phyloP scores from a whole-genome alignment of 2,329 filamentous ascomycete species.

The Fusarium sp. region DNA sequence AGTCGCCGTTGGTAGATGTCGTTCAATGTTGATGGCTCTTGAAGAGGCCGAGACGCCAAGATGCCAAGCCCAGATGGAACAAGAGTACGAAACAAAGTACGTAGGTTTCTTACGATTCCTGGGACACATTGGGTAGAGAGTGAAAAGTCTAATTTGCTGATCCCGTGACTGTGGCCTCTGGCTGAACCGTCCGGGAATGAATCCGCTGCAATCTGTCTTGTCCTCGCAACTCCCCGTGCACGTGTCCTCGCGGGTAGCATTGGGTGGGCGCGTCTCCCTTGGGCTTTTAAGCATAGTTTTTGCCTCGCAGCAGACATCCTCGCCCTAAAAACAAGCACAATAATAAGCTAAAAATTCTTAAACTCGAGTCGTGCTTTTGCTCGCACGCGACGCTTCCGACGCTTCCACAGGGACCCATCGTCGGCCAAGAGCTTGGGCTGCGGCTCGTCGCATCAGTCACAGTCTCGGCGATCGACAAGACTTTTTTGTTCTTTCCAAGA shows the following conservation, averaged over 20 bases:
- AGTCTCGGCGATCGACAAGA: conserved; percentile 24
- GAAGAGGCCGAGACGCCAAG: background rate
- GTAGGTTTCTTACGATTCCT: conserved; percentile 2
- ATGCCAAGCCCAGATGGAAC: conserved; percentile 10
- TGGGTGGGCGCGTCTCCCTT: background rate
- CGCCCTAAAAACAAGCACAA: conserved; percentile 1
- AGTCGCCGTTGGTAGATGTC: too few relatives aligned
- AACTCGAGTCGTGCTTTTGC: background rate
- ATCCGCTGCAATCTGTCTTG: too few relatives aligned
- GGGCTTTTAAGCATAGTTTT: conserved; percentile 17
- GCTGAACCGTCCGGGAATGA: too few relatives aligned
- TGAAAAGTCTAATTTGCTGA: too few relatives aligned
- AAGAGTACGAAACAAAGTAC: conserved; percentile 5
- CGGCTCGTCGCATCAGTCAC: conserved; percentile 9
- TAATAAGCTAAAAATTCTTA: background rate
- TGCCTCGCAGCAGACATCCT: background rate
- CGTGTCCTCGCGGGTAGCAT: background rate
- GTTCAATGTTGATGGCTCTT: background rate
- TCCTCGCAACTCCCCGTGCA: background rate
- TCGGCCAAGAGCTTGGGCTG: background rate
- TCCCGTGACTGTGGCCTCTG: too few relatives aligned
- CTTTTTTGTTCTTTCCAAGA: conserved; percentile 13
- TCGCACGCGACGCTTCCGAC: conserved; percentile 3
- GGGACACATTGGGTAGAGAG: too few relatives aligned
- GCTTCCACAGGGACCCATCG: too few relatives aligned